Evolutionary conservation across 2,329 filamentous ascomycete genomes (phyloP).

Genomic region (Botrytis cinerea): DNA sequence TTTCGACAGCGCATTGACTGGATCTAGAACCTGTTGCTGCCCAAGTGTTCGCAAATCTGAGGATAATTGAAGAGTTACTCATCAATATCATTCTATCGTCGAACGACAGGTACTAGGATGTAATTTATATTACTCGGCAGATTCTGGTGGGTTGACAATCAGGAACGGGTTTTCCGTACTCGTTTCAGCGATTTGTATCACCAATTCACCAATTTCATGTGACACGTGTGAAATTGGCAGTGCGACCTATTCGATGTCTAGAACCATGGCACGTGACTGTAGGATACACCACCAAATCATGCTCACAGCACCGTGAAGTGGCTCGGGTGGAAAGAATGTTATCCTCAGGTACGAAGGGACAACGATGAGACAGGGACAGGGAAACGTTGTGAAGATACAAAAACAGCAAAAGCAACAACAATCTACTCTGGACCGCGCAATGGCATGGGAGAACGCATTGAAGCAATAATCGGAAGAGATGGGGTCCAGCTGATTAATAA

Average conservation of each 20-base stretch:
- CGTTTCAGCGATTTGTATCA: constrained; percentile 1
- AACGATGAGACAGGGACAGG: not conserved
- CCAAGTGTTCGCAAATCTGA: constrained; percentile 30
- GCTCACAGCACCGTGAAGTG: not conserved
- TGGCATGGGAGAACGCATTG: not conserved
- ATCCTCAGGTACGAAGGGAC: not conserved
- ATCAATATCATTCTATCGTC: constrained; percentile 8
- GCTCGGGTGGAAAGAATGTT: not conserved
- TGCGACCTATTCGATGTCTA: not conserved
- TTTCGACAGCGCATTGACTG: constrained; percentile 37
- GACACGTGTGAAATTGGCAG: not conserved
- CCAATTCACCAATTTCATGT: constrained; percentile 3
- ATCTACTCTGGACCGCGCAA: not conserved
- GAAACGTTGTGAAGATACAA: not conserved
- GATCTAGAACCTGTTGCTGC: constrained; percentile 35
- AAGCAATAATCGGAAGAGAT: not conserved
- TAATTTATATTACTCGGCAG: constrained; percentile 19
- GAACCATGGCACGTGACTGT: not conserved
- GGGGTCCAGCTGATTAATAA: not conserved
- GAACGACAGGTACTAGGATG: constrained; percentile 18
- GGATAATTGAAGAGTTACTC: constrained; percentile 13
- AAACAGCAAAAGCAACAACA: not conserved
- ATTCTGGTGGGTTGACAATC: constrained; percentile 15
- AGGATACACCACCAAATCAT: not conserved
- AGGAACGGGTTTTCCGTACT: constrained; percentile 22